phyloP scores from a whole-genome alignment of 1,284 basidiomycete species.

The Rhodotorula mucilaginosa region DNA sequence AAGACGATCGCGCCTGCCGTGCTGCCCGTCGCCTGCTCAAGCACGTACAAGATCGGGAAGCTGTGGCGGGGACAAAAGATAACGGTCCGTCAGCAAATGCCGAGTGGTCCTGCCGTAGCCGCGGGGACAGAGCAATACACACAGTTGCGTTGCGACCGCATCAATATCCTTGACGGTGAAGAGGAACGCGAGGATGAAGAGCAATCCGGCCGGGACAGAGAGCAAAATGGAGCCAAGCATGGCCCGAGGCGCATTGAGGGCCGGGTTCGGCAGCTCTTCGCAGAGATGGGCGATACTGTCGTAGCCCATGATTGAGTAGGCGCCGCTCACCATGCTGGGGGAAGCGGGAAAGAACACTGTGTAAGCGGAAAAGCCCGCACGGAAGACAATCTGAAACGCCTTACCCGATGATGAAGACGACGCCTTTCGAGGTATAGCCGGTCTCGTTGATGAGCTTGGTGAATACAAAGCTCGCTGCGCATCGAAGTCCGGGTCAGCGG shows the following conservation, averaged over 20 bases:
- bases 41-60: slow-evolving; percentile 6
- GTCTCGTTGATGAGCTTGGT: slow-evolving; percentile 3
- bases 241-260: not conserved
- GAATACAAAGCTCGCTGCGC: not conserved
- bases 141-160: not conserved
- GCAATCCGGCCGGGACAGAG: slow-evolving; percentile 6
- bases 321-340: not conserved
- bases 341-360: not conserved
- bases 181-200: slow-evolving; percentile 10
- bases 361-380: not conserved
- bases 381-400: not conserved
- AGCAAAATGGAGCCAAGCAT: slow-evolving; percentile 4
- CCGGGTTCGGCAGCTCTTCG: slow-evolving; percentile 9
- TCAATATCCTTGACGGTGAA: slow-evolving; percentile 10
- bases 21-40: not conserved
- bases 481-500: no score
- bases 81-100: not conserved
- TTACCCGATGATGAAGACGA: slow-evolving; percentile 5
- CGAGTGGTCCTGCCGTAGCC: no score
- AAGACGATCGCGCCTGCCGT: slow-evolving; percentile 2
- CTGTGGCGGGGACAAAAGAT: not conserved
- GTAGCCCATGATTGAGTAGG: slow-evolving; percentile 1
- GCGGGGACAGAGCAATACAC: not conserved
- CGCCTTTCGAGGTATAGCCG: not conserved
- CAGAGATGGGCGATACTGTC: slow-evolving; percentile 9